Conservation (phyloP, 176 grass and related monocot genomes). For the Musa acuminata region DNA sequence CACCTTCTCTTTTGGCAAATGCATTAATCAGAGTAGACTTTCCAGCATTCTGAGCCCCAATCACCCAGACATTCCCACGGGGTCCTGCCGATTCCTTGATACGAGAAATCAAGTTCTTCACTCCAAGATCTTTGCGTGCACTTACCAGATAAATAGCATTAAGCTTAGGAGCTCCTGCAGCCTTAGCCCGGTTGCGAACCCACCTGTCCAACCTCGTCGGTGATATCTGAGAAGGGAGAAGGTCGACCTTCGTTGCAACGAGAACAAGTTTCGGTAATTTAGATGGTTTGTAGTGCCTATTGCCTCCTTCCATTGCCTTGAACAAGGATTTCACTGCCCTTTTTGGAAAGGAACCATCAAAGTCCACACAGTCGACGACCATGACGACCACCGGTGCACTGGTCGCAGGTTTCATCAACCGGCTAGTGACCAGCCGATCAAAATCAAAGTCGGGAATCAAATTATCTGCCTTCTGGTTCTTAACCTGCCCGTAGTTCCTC, state of each 20-base stretch:
- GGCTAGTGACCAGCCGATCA: conserved; percentile 63
- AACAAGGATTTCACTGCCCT: conserved; percentile 67
- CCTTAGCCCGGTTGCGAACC: conserved; percentile 72
- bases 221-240: conserved; percentile 71
- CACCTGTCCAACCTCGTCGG: conserved; percentile 65
- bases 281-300: conserved; percentile 32
- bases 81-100: conserved; percentile 75
- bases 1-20: conserved; percentile 71
- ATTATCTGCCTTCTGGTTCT: conserved; percentile 78
- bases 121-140: conserved; percentile 66
- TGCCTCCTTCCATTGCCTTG: conserved; percentile 52
- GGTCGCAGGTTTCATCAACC: conserved; percentile 54
- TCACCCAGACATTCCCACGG: conserved; percentile 88
- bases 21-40: conserved; percentile 95
- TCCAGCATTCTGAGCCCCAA: conserved; percentile 92
- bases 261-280: conserved; percentile 73
- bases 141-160: conserved; percentile 73
- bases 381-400: conserved; percentile 61
- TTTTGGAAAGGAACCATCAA: conserved; percentile 89
- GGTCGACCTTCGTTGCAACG: conserved; percentile 69
- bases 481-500: conserved; percentile 82
- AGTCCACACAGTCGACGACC: conserved; percentile 83
- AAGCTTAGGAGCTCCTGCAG: conserved; percentile 66
- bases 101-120: conserved; percentile 72
- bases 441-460: conserved; percentile 95